These are phyloP conservation scores for Hanseniaspora nectarophila DNA, from an alignment of 805 yeast genomes.

Conservation along the genomic window DNA sequence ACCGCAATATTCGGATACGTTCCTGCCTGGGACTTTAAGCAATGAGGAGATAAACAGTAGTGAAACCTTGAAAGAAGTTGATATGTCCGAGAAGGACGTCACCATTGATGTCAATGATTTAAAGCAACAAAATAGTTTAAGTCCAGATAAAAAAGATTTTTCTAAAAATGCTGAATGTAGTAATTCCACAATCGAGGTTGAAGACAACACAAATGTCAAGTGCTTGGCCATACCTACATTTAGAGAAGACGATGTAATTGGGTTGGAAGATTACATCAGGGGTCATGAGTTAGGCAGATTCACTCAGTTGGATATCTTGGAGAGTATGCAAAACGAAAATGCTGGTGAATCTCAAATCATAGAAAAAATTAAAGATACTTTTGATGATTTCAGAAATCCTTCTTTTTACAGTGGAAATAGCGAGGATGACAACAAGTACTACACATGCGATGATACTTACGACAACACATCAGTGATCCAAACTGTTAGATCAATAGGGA, in stretches of 20 bases:
- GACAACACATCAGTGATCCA: neutral
- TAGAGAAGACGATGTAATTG: neutral
- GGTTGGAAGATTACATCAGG: slow-evolving; percentile 1
- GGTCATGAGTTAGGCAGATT: neutral
- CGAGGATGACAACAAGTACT: neutral
- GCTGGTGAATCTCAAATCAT: neutral
- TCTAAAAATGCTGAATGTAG: too few species aligned
- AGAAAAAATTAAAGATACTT: neutral
- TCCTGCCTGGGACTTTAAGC: neutral
- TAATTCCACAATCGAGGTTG: too few species aligned
- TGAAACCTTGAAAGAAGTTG: neutral
- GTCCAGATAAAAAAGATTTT: too few species aligned
- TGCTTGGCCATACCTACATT: slow-evolving; percentile 11
- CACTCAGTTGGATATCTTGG: neutral
- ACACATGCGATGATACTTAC: neutral
- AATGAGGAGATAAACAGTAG: neutral
- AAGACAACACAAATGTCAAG: neutral
- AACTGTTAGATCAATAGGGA: slow-evolving; percentile 1
- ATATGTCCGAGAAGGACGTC: neutral
- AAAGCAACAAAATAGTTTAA: too few species aligned
- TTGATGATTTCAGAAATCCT: slow-evolving; percentile 7
- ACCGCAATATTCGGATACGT: neutral
- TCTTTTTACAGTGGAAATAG: neutral
- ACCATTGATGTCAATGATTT: too few species aligned
- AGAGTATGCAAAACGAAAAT: neutral